These are phyloP conservation scores for Tricholoma bakamatsutake DNA, from an alignment of 768 basidiomycete species.

Conservation along the genomic window DNA sequence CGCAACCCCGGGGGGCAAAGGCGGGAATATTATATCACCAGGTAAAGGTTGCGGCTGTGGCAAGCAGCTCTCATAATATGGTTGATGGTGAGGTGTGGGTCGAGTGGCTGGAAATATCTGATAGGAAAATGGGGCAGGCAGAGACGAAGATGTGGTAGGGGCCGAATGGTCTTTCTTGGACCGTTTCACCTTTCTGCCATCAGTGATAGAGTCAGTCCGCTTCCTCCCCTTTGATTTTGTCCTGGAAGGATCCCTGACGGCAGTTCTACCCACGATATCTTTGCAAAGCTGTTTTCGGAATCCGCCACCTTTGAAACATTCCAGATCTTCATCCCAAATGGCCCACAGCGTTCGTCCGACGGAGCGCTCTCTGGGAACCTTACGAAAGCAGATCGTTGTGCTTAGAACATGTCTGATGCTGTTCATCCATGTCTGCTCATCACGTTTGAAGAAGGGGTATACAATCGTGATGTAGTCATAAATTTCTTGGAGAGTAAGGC, in stretches of 20 bases:
- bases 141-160: constrained; percentile 14
- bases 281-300: constrained; percentile 63
- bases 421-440: constrained; percentile 96
- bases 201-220: constrained; percentile 27
- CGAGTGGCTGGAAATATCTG: constrained; percentile 47
- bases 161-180: constrained; percentile 33
- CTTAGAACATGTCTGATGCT: constrained; percentile 96
- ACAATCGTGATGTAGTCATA: constrained; percentile 94
- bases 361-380: constrained; percentile 69
- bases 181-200: constrained; percentile 42
- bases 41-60: constrained; percentile 34
- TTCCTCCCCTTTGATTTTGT: constrained; percentile 31
- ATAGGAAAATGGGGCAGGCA: constrained; percentile 21
- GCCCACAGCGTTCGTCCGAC: constrained; percentile 86
- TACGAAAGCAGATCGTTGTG: constrained; percentile 87
- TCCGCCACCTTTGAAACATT: constrained; percentile 80
- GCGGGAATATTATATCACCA: constrained; percentile 69
- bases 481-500: constrained; percentile 90
- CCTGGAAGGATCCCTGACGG: constrained; percentile 28
- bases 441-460: constrained; percentile 89
- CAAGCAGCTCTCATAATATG: constrained; percentile 62
- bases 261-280: constrained; percentile 34
- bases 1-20: constrained; percentile 47
- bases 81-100: constrained; percentile 62
- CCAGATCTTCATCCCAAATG: constrained; percentile 75